Evolutionary conservation across 148 eudicot species (phyloP), one percentile per base, ranked within the genome.

Genomic region (Camellia lanceoleosa): DNA sequence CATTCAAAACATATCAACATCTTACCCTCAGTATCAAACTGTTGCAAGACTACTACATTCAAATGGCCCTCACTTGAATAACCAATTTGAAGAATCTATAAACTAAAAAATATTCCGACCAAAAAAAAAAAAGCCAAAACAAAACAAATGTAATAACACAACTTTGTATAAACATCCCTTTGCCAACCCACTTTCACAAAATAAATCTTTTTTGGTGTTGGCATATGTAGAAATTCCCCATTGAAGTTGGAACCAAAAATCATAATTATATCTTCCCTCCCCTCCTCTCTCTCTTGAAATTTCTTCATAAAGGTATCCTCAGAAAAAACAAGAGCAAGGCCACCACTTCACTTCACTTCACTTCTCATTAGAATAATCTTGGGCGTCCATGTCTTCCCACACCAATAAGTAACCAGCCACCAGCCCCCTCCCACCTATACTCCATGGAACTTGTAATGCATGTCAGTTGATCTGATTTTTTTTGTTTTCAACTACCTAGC

Each of bases 121-220:
- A 30, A 30, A 30, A 30, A 30, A n/a, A 30, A 30, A 30, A 30
- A 30, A 30, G 38, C 38, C 38, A 30, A 30, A 30, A 1, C 38
- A 30, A 30, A 30, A 30, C 38, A 30, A 30, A 1, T 15, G 18
- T 10, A 58, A 15, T 10, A 7, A 4, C 3, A 10, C 4, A 11
- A 58, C 14, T 58, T 58, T 58, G 62, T 58, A 58, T 8, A 0
- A 4, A 0, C 62, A 4, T 58, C 62, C 62, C 62, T 58, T 58
- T 54, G 18, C 62, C 62, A 54, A 52, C 76, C 76, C 62, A 5
- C 76, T 73, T 73, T 13, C 67, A 54, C 62, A 73, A 54, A 41
- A 73, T 16, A 52, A 73, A 49, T 9, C 4, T 60, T 15, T 52
- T 51, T 19, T 51, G 16, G 44, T 60, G 75, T 20, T 13, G 15